Percentiles rank a stretch among this genome's conserved stretches.
Evolutionary conservation across 2,329 filamentous ascomycete genomes (phyloP).

Genomic region (Graphium sp.): DNA sequence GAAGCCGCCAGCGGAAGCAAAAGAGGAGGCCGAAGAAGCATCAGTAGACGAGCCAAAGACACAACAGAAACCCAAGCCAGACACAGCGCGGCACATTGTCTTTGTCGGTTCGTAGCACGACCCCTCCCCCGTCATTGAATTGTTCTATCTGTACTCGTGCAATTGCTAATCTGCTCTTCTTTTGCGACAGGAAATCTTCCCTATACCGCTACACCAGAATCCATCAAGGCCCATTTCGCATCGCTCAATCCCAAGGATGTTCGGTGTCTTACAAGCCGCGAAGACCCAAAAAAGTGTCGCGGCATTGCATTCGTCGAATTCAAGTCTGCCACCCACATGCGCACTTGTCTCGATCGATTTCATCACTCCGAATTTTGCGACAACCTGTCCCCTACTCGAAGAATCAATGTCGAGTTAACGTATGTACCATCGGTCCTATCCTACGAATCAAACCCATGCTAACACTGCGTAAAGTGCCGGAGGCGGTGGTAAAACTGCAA

Average conservation of each 20-base stretch:
- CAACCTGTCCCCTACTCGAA: conserved; percentile 37
- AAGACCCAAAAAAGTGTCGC: conserved; percentile 44
- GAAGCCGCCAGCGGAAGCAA: conserved; percentile 9
- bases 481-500: conserved; percentile 63
- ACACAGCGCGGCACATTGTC: conserved; percentile 50
- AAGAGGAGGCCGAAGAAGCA: conserved; percentile 12
- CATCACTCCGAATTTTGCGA: conserved; percentile 68
- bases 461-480: conserved; percentile 41
- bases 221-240: conserved; percentile 60
- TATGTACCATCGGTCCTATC: conserved; percentile 23
- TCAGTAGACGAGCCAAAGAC: conserved; percentile 9
- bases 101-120: conserved; percentile 56
- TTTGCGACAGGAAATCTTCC: conserved; percentile 59
- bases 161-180: conserved; percentile 15
- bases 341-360: conserved; percentile 79
- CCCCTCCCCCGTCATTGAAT: neutral
- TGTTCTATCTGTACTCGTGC: conserved; percentile 6
- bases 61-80: conserved; percentile 8
- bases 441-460: neutral
- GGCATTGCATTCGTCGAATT: conserved; percentile 87
- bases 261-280: conserved; percentile 56
- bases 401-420: conserved; percentile 89
- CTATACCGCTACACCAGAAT: conserved; percentile 56
- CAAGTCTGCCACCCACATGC: conserved; percentile 71
- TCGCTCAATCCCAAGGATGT: conserved; percentile 54